Base-by-base conservation (phyloP, 768 basidiomycete genomes). In the Leccinum longicurvipes region DNA sequence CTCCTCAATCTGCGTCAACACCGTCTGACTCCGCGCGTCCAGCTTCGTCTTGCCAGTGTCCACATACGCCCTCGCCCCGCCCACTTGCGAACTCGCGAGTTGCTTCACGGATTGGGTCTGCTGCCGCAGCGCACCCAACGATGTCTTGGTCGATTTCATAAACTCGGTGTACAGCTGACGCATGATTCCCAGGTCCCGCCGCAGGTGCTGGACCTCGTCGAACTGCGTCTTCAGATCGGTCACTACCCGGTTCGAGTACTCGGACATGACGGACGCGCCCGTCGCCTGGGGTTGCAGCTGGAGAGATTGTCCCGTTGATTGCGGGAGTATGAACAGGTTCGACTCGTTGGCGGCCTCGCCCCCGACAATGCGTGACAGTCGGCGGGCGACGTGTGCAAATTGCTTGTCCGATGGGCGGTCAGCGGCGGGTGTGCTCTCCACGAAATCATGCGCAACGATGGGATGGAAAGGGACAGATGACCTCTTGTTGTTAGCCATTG, bases 111-210 rank as follows among this genome's bases (percentile, higher is more conserved):
- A 85, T 60, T 87, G 83, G 8, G 93, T 95, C 71, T 98, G 93
- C 11, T 80, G 79, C 6, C 93, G 87, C 24, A 98, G 77, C 25
- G 84, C 78, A 14, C 79, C 80, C 41, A 98, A 81, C 5, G 91
- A 86, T 12, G 88, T 87, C 73, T 96, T 95, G 17, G 96, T 97
- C 69, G 88, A 83, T 63, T 85, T 86, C 80, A 93, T 87, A 68
- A 98, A 98, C 62, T 96, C 93, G 28, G 86, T 87, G 72, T 99
- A 98, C 25, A 97, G 76, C 74, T 98, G 96, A 4, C 94, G 84
- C 86, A 97, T 92, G 64, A 91, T 82, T 0, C 91, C 94, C 7
- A 99, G 78, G 67, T 98, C 97, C 1, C 95, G 85, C 12, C 97
- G 88, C 19, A 99, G 79, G 65, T 91, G 91, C 69, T 95, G 93